These are phyloP conservation scores for Yamadazyma endophytica DNA, from an alignment of 805 yeast genomes.

Conservation along the genomic window DNA sequence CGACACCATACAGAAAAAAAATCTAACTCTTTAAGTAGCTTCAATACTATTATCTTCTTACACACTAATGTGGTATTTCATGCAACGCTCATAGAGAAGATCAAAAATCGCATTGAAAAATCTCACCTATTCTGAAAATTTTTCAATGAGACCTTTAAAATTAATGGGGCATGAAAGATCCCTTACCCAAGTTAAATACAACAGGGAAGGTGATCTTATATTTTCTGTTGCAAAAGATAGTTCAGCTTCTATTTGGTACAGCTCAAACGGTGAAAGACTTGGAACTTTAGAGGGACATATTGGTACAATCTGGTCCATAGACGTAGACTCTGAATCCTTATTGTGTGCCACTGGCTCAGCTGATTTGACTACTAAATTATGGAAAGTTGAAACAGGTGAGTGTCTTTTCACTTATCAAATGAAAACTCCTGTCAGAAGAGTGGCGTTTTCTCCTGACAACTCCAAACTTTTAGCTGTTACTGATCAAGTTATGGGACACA, in stretches of 20 bases:
- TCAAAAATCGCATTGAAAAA: too few relatives aligned
- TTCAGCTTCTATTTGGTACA: constrained; percentile 87
- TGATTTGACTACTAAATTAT: constrained; percentile 78
- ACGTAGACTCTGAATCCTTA: constrained; percentile 67
- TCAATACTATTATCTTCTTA: too few relatives aligned
- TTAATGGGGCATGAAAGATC: constrained; percentile 97
- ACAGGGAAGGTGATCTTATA: constrained; percentile 90
- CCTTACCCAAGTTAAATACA: constrained; percentile 91
- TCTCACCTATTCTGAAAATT: too few relatives aligned
- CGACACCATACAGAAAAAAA: too few relatives aligned
- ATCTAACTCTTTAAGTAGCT: too few relatives aligned
- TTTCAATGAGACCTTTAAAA: constrained; percentile 54
- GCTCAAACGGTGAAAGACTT: constrained; percentile 92
- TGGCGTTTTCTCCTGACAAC: constrained; percentile 77
- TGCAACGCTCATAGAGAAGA: too few relatives aligned
- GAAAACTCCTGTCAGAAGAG: constrained; percentile 86
- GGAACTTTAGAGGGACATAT: constrained; percentile 83
- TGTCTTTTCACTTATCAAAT: constrained; percentile 68
- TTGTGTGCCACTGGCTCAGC: constrained; percentile 86
- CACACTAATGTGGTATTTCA: too few relatives aligned
- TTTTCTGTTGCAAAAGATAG: constrained; percentile 91
- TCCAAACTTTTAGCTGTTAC: constrained; percentile 68
- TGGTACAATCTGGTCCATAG: constrained; percentile 95
- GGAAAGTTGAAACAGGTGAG: constrained; percentile 80
- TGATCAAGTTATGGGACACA: constrained; percentile 88